These are phyloP conservation scores for Diaporthe nobilis DNA, from an alignment of 2,329 filamentous ascomycete species.

Conservation along the genomic window DNA sequence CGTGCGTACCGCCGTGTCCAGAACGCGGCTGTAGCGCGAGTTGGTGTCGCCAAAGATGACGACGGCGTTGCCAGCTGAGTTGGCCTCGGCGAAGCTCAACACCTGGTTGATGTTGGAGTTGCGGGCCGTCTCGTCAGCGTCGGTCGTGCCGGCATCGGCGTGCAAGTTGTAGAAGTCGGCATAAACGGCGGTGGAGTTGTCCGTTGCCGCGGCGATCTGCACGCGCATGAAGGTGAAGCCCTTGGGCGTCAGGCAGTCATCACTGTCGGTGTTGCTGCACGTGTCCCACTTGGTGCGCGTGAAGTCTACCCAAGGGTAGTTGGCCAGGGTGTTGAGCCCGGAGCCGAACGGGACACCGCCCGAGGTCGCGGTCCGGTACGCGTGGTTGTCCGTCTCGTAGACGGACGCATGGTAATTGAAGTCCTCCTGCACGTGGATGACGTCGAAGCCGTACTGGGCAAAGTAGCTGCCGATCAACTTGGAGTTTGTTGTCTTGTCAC, in stretches of 20 bases:
- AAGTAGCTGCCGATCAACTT: conserved; percentile 70
- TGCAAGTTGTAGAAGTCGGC: conserved; percentile 78
- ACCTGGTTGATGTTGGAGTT: conserved; percentile 72
- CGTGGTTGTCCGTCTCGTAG: conserved; percentile 72
- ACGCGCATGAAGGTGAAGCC: conserved; percentile 78
- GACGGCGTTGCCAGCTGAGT: conserved; percentile 72
- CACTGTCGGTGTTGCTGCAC: conserved; percentile 68
- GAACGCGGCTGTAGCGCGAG: conserved; percentile 71
- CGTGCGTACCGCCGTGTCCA: conserved; percentile 61
- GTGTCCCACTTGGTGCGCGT: conserved; percentile 70
- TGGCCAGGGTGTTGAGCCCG: conserved; percentile 75
- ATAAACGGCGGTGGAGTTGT: conserved; percentile 59
- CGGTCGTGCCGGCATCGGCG: conserved; percentile 72
- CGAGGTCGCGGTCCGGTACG: conserved; percentile 73
- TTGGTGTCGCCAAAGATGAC: conserved; percentile 77
- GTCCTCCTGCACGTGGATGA: conserved; percentile 78
- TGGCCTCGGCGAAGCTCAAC: conserved; percentile 67
- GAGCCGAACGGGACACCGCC: conserved; percentile 75
- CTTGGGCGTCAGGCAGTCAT: conserved; percentile 78
- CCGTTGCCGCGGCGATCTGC: conserved; percentile 56
- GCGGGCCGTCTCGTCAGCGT: conserved; percentile 68
- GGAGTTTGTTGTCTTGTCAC: conserved; percentile 73
- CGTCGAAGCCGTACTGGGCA: conserved; percentile 68
- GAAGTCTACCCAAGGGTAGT: conserved; percentile 69
- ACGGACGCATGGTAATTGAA: conserved; percentile 78